Base-by-base conservation (phyloP, 2,329 filamentous ascomycete species). In the Torrubiellomyces zombiae region DNA sequence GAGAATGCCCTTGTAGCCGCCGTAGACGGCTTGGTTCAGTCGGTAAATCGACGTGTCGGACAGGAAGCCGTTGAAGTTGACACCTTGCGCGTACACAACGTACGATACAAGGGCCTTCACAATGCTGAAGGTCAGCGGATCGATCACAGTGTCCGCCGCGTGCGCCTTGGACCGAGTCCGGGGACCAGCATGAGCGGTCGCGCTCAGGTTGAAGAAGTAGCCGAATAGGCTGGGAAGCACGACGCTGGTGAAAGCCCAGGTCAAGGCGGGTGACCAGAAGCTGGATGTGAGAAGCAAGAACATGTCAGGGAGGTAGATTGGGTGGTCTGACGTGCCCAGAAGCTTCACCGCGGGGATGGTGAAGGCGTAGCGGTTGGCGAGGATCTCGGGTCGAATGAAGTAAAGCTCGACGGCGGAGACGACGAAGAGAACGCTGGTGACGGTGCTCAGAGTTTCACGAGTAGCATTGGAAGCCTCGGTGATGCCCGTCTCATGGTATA, bases 51-150 rank as follows among this genome's bases (percentile, higher is more conserved):
- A 67, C 10, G 56, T 50, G 15, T 61, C 55, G 29, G 67, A 60
- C 29, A 81, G 57, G 26, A 72, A 56, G 16, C 75, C 75, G 23
- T 65, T 58, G 28, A 75, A 65, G 23, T 63, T 67, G 25, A 66
- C 62, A 17, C 67, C 68, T 45, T 75, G 70, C 7, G 63, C 68
- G 45, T 85, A 93, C 11, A 93, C 73, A 17, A 86, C 63, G 48
- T 78, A 93, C 6, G 79, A 73, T 30, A 85, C 51, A 27, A 95
- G 47, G 0, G 77, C 85, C 58, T 93, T 93, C 39, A 70, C 70
- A 29, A 95, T 73, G 56, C 85, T 92, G 55, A 91, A 98, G 13
- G 75, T 78, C 44, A 95, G 56, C 4, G 85, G 85, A 47, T 98
- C 89, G 35, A 86, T 71, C 5, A 61, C 55, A 35, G 75, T 72